Conservation (phyloP, 1,284 basidiomycete genomes). For the Sutorius eximius region DNA sequence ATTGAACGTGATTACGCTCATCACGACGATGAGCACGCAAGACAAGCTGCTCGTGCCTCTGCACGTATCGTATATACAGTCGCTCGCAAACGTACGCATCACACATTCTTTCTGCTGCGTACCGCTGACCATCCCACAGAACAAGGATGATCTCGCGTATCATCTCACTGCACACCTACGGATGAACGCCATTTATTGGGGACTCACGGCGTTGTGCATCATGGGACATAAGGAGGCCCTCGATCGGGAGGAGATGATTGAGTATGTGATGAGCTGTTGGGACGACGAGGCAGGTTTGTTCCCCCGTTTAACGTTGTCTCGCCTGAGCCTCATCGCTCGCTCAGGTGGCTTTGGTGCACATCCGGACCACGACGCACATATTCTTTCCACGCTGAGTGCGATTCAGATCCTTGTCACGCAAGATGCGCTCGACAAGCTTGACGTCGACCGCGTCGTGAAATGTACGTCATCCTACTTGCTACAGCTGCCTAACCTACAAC, state of each 20-base stretch:
- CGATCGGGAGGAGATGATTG: constrained; percentile 79
- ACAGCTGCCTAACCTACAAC: neutral
- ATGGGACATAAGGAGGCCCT: constrained; percentile 81
- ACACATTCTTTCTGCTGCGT: neutral
- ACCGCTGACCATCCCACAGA: constrained; percentile 44
- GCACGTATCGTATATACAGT: constrained; percentile 60
- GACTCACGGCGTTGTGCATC: constrained; percentile 81
- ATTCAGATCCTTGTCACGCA: constrained; percentile 91
- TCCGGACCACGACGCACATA: constrained; percentile 90
- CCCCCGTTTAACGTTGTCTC: neutral
- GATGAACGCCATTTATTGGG: constrained; percentile 98
- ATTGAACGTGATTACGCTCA: neutral
- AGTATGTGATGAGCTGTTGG: constrained; percentile 94
- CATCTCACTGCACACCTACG: constrained; percentile 93
- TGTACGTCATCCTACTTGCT: constrained; percentile 48
- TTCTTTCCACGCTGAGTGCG: constrained; percentile 85
- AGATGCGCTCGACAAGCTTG: constrained; percentile 72
- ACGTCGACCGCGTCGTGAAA: constrained; percentile 67
- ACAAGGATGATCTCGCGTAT: constrained; percentile 86
- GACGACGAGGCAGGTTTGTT: constrained; percentile 79
- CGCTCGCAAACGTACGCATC: constrained; percentile 48
- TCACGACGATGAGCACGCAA: constrained; percentile 13
- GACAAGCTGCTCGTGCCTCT: constrained; percentile 33
- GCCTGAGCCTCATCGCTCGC: constrained; percentile 1
- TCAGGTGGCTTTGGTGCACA: constrained; percentile 92